Base-by-base conservation (phyloP, 2,329 filamentous ascomycete genomes). In the Neopestalotiopsis rosae region DNA sequence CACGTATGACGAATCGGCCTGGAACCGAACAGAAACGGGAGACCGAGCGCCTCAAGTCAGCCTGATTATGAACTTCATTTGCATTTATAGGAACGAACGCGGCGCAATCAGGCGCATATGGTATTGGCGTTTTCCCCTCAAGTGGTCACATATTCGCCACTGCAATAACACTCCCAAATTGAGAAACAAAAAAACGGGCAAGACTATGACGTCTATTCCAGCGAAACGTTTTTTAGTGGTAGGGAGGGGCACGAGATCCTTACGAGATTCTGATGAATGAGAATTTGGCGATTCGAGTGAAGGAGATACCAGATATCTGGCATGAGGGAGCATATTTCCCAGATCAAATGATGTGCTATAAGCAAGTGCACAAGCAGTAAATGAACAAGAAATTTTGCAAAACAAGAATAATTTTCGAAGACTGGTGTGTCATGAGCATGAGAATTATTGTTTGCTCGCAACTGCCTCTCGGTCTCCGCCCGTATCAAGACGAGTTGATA, bases 81-180 rank as follows among this genome's bases (percentile, higher is more conserved):
- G 45, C 45, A 24, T 52, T 52, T 24, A 52, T 52, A 52, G 17
- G 45, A 28, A 52, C 45, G 45, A 52, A 52, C 45, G 45, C 45
- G 45, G 45, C 45, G 45, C 45, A 52, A 74, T 63, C 32, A 66
- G 72, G 73, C 73, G 73, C 74, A 73, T 45, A 34, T 28, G 68
- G 65, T 52, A 38, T 58, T 34, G 61, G 69, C 45, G 45, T 52
- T 52, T 52, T n/a, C 17, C 17, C 45, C 34, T 10, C n/a, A n/a
- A 52, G 45, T 20, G 45, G 20, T 3, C 45, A 52, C 17, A 52
- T 17, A 17, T 7, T 24, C 6, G 45, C 45, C 17, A 52, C n/a
- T 52, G n/a, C 45, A 52, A 38, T 38, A n/a, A 52, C 17, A 20
- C 45, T 52, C 45, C n/a, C 45, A 52, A 52, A 52, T 52, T 52